A percentile compares a stretch with the other conserved stretches of the same genome.
Conservation (phyloP, 352 stramenopile species). For the Globisporangium viniferum region DNA sequence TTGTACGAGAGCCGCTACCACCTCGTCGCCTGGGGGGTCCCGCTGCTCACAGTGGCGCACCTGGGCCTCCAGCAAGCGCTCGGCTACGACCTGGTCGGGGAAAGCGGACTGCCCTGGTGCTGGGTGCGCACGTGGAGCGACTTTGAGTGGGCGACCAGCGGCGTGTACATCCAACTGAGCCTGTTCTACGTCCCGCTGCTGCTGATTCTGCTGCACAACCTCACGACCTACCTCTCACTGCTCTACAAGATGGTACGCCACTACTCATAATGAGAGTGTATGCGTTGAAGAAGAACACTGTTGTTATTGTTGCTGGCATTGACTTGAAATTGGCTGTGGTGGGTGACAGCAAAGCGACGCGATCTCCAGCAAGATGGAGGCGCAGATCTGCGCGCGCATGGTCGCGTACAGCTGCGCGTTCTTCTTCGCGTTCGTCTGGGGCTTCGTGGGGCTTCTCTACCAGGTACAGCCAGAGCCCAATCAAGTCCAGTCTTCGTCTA, state of each 20-base stretch:
- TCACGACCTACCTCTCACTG: conserved; percentile 54
- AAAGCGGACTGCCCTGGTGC: conserved; percentile 69
- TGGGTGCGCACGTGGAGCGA: conserved; percentile 74
- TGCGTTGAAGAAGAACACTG: not conserved
- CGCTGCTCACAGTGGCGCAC: conserved; percentile 38
- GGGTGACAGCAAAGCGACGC: conserved; percentile 31
- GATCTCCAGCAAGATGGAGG: conserved; percentile 65
- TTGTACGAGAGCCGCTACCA: conserved; percentile 70
- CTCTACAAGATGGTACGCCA: conserved; percentile 50
- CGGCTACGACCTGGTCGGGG: conserved; percentile 50
- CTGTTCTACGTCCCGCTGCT: conserved; percentile 59
- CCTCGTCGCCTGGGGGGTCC: conserved; percentile 64
- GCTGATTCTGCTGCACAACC: conserved; percentile 56
- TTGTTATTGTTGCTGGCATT: not conserved
- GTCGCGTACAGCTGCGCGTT: conserved; percentile 62
- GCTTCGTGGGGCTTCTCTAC: conserved; percentile 40
- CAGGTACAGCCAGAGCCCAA: conserved; percentile 25
- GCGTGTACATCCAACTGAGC: conserved; percentile 57
- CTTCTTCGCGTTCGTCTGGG: conserved; percentile 49
- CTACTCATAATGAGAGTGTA: not conserved
- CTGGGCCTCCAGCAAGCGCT: conserved; percentile 39
- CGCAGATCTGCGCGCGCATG: conserved; percentile 63
- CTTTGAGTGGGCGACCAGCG: conserved; percentile 41
- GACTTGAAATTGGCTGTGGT: not conserved
- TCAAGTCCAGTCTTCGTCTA: not conserved